phyloP scores from a whole-genome alignment of 2,329 filamentous ascomycete genomes.

The Aspergillus pseudoglaucus region DNA sequence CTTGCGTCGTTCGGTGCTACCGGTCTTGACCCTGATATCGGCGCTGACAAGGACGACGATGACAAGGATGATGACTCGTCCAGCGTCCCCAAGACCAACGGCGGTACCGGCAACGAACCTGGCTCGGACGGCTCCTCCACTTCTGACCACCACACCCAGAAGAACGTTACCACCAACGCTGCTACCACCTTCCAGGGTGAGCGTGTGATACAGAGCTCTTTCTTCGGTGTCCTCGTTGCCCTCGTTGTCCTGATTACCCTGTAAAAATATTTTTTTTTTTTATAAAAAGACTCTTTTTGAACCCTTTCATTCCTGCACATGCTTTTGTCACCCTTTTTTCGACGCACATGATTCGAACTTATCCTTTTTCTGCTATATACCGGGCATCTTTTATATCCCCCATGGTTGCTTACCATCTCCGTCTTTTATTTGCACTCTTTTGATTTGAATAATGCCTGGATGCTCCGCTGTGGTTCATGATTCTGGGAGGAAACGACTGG shows the following conservation, averaged over 20 bases:
- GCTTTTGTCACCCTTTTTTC: conserved; percentile 8
- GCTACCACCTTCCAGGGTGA: conserved; percentile 27
- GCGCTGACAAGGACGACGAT: conserved; percentile 6
- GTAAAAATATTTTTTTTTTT: too few relatives aligned
- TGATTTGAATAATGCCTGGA: not conserved
- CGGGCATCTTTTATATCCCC: not conserved
- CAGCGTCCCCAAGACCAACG: conserved; percentile 28
- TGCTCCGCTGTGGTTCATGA: too few relatives aligned
- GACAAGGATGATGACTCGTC: conserved; percentile 3
- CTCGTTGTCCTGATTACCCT: conserved; percentile 40
- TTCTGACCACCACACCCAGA: conserved; percentile 9
- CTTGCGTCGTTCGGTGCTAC: conserved; percentile 75
- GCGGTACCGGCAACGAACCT: conserved; percentile 23
- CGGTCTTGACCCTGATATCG: conserved; percentile 61
- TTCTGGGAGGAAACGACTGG: too few relatives aligned
- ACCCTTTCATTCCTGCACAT: conserved; percentile 2
- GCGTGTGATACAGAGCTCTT: conserved; percentile 37
- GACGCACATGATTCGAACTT: conserved; percentile 7
- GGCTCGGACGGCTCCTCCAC: conserved; percentile 12
- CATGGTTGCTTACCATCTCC: not conserved
- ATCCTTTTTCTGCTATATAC: conserved; percentile 17
- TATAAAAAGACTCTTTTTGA: conserved; percentile 6
- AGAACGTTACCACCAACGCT: conserved; percentile 1
- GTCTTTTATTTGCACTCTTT: not conserved
- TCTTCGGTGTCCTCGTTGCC: conserved; percentile 43